phyloP scores from a whole-genome alignment of 1,284 basidiomycete species.

The Microstroma glucosiphilum region DNA sequence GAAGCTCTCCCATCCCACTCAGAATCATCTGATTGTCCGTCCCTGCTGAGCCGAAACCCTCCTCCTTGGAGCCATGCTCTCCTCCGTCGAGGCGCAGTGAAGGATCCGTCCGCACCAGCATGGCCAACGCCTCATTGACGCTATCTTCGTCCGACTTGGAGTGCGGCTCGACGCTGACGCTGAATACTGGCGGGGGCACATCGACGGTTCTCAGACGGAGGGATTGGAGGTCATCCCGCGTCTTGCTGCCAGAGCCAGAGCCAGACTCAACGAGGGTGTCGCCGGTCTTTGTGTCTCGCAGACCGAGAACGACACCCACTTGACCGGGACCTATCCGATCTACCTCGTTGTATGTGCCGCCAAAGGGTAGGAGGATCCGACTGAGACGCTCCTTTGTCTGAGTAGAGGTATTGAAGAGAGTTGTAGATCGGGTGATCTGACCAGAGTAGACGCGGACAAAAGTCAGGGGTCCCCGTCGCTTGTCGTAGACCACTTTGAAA shows the following conservation, averaged over 20 bases:
- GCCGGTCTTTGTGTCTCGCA: constrained; percentile 77
- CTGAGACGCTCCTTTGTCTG: constrained; percentile 67
- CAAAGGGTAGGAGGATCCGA: constrained; percentile 74
- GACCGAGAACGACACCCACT: constrained; percentile 75
- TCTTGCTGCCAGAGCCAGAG: constrained; percentile 1
- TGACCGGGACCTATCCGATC: constrained; percentile 73
- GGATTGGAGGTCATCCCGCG: constrained; percentile 5
- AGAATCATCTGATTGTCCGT: constrained; percentile 71
- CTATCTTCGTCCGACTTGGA: constrained; percentile 61
- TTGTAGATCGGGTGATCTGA: constrained; percentile 59
- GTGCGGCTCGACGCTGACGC: constrained; percentile 44
- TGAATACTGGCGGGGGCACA: constrained; percentile 69
- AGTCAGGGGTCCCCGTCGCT: constrained; percentile 78
- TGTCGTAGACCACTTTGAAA: constrained; percentile 85
- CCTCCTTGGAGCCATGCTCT: constrained; percentile 51
- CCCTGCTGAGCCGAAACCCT: constrained; percentile 15
- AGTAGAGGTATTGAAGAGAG: constrained; percentile 64
- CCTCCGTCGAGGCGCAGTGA: constrained; percentile 61
- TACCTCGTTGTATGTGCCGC: constrained; percentile 70
- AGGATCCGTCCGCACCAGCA: constrained; percentile 76
- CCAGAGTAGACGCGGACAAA: constrained; percentile 83
- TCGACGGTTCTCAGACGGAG: constrained; percentile 65
- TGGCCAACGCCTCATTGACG: constrained; percentile 67
- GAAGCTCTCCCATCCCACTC: constrained; percentile 75
- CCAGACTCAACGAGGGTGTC: constrained; percentile 61